Conservation (phyloP, 225 moss, liverwort and hornwort species). For the Polytrichum formosum region DNA sequence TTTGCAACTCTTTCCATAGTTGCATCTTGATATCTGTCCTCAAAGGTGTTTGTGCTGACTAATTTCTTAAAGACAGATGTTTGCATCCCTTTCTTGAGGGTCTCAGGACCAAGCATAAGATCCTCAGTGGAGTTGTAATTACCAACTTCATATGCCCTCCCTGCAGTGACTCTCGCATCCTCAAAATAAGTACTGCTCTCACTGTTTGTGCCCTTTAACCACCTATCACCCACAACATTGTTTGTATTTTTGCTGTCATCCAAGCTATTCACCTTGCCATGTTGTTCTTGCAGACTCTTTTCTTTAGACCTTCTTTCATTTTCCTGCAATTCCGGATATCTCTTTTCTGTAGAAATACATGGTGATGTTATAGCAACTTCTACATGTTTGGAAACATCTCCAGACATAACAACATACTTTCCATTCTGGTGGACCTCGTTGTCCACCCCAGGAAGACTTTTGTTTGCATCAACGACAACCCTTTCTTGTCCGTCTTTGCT, state of each 20-base stretch:
- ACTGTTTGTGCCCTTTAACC: constrained; percentile 7
- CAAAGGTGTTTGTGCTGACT: neutral
- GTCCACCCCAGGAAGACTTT: constrained; percentile 7
- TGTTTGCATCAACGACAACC: neutral
- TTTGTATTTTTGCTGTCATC: constrained; percentile 10
- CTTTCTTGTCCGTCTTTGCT: constrained; percentile 52
- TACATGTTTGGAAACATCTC: constrained; percentile 11
- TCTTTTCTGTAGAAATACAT: constrained; percentile 14
- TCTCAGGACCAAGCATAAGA: constrained; percentile 4
- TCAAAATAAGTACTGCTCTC: neutral
- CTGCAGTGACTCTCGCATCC: constrained; percentile 4
- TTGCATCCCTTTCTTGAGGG: constrained; percentile 10
- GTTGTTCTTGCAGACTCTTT: constrained; percentile 12
- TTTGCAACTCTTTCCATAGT: neutral
- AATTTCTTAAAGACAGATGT: constrained; percentile 7
- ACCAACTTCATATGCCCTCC: constrained; percentile 1
- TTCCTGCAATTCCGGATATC: constrained; percentile 4
- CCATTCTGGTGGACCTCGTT: constrained; percentile 22
- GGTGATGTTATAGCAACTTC: constrained; percentile 12
- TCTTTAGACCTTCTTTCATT: constrained; percentile 9
- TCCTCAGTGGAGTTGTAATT: constrained; percentile 12
- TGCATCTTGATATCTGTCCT: constrained; percentile 7
- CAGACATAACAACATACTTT: constrained; percentile 1
- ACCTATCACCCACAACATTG: constrained; percentile 2
- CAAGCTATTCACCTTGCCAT: constrained; percentile 4